These are phyloP conservation scores for Knufia petricola DNA, from an alignment of 2,329 filamentous ascomycete species.

Conservation along the genomic window DNA sequence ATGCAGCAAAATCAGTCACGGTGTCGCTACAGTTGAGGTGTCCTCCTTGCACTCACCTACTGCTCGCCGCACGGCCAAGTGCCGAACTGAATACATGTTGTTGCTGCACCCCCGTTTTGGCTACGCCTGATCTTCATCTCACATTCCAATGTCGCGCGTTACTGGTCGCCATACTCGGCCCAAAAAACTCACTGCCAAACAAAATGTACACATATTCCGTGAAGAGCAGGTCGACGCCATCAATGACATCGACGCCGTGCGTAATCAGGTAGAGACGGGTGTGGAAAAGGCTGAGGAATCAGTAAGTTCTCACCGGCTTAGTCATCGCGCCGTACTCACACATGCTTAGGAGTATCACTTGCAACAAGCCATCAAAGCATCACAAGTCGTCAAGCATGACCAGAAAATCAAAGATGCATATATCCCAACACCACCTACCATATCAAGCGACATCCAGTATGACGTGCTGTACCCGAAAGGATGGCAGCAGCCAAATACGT, in stretches of 20 bases:
- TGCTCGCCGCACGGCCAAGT: neutral
- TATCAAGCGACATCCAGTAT: constrained; percentile 63
- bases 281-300: constrained; percentile 97
- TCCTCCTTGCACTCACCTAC: neutral
- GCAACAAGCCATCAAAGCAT: constrained; percentile 67
- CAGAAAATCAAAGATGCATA: constrained; percentile 54
- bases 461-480: constrained; percentile 71
- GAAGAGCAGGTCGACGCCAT: constrained; percentile 82
- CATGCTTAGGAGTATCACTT: constrained; percentile 76
- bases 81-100: constrained; percentile 6
- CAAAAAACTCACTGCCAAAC: constrained; percentile 80
- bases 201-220: constrained; percentile 73
- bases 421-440: constrained; percentile 59
- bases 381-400: constrained; percentile 44
- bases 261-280: constrained; percentile 82
- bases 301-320: constrained; percentile 48
- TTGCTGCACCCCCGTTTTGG: constrained; percentile 1
- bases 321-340: constrained; percentile 19
- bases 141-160: constrained; percentile 15
- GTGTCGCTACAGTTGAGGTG: neutral
- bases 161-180: constrained; percentile 38
- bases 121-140: neutral
- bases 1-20: neutral
- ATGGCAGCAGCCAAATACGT: constrained; percentile 79
- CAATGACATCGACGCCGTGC: constrained; percentile 76